phyloP scores from a whole-genome alignment of 1,284 basidiomycete species.

The Microbotryum silenes-acaulis region DNA sequence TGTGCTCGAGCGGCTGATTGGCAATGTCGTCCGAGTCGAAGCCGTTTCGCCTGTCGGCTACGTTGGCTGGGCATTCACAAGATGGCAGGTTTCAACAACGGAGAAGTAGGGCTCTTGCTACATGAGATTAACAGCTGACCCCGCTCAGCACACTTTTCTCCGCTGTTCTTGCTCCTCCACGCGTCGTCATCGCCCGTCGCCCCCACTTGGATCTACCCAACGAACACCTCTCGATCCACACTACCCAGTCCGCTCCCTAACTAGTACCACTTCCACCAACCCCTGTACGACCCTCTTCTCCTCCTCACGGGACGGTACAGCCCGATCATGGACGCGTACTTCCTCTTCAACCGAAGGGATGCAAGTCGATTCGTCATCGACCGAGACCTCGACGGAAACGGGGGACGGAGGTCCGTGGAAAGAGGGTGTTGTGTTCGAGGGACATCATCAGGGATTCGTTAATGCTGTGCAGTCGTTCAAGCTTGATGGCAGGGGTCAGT shows the following conservation, averaged over 20 bases:
- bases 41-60: conserved; percentile 74
- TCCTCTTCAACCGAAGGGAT: conserved; percentile 46
- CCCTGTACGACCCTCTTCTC: conserved; percentile 67
- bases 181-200: neutral
- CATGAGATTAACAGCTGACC: neutral
- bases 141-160: neutral
- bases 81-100: conserved; percentile 31
- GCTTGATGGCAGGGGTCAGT: conserved; percentile 45
- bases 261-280: conserved; percentile 47
- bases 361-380: conserved; percentile 47
- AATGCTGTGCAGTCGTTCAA: conserved; percentile 70
- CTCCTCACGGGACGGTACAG: conserved; percentile 79
- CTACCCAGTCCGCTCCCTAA: conserved; percentile 56
- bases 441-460: conserved; percentile 59
- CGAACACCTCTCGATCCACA: neutral
- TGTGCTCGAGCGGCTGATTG: no score
- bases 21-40: no score
- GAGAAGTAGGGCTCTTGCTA: no score
- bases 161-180: conserved; percentile 9
- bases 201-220: neutral
- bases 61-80: conserved; percentile 48
- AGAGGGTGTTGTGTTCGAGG: conserved; percentile 13
- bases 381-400: neutral
- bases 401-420: conserved; percentile 20
- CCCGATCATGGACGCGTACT: conserved; percentile 70